These are phyloP conservation scores for Nectriaceae sp. DNA, from an alignment of 2,329 filamentous ascomycete species.

Conservation along the genomic window DNA sequence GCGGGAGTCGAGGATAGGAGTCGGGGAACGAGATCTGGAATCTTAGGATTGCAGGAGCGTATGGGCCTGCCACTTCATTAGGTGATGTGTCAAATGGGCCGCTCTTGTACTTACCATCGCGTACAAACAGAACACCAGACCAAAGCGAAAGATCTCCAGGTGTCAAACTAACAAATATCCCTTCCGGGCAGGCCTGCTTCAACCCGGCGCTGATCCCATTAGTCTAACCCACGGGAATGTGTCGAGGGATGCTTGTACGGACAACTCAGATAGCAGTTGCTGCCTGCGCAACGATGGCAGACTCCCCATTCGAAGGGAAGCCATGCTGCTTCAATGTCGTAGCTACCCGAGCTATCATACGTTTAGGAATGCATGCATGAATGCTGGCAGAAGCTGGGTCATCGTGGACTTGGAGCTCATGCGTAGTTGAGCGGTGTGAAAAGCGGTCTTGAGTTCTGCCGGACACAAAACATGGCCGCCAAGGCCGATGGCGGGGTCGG, in stretches of 20 bases:
- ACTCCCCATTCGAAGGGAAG: constrained; percentile 44
- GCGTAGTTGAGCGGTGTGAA: constrained; percentile 27
- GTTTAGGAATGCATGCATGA: constrained; percentile 1
- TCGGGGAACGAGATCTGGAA: constrained; percentile 89
- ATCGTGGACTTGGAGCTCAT: too few relatives aligned
- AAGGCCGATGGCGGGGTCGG: constrained; percentile 24
- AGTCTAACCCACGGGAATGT: constrained; percentile 17
- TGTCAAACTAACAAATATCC: constrained; percentile 82
- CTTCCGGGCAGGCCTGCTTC: constrained; percentile 79
- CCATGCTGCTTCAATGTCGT: constrained; percentile 36
- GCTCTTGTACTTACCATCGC: constrained; percentile 64
- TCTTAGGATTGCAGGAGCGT: constrained; percentile 81
- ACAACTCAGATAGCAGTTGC: constrained; percentile 83
- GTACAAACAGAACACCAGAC: constrained; percentile 90
- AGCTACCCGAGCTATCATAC: not conserved
- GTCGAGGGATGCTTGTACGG: constrained; percentile 35
- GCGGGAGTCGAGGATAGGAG: constrained; percentile 76
- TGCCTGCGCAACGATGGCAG: constrained; percentile 67
- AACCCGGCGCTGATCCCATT: constrained; percentile 66
- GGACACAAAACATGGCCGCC: constrained; percentile 8
- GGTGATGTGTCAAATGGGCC: not conserved
- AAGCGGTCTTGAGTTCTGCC: constrained; percentile 34
- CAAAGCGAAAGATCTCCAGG: constrained; percentile 80
- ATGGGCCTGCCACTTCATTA: constrained; percentile 66
- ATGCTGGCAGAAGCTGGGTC: too few relatives aligned